These are phyloP conservation scores for Rhamnella rubrinervis DNA, from an alignment of 331 rosid genomes.

Conservation along the genomic window DNA sequence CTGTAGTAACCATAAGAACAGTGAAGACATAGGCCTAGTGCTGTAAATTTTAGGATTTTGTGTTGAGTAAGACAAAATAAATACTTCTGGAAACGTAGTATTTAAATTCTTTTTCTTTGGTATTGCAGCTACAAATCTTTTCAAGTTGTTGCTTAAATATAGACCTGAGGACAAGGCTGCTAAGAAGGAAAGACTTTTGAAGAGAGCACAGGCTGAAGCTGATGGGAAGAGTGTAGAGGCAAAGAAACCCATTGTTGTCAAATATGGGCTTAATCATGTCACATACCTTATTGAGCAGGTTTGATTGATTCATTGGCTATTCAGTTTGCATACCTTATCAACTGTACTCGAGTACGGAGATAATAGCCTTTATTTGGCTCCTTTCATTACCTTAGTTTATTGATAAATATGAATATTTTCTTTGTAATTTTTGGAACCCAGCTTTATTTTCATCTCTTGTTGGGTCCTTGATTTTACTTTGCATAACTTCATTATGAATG, in stretches of 20 bases:
- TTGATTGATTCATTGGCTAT: neutral
- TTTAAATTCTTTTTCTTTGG: neutral
- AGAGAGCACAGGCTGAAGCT: conserved; percentile 2
- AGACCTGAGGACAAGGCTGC: conserved; percentile 11
- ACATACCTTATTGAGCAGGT: conserved; percentile 2
- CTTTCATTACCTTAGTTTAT: too few relatives aligned
- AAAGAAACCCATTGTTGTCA: neutral
- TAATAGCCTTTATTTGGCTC: neutral
- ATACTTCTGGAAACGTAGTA: neutral
- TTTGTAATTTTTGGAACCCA: too few relatives aligned
- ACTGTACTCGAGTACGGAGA: neutral
- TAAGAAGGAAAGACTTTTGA: neutral
- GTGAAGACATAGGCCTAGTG: too few relatives aligned
- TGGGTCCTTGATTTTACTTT: too few relatives aligned
- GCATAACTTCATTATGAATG: too few relatives aligned
- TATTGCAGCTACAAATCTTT: conserved; percentile 1
- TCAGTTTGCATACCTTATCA: neutral
- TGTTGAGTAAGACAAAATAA: neutral
- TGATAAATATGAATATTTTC: too few relatives aligned
- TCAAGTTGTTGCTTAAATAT: conserved; percentile 3
- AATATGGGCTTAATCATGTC: conserved; percentile 1
- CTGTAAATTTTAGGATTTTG: too few relatives aligned
- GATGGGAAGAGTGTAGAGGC: neutral
- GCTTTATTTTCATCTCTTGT: too few relatives aligned
- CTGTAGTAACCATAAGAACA: too few relatives aligned